Base-by-base conservation (phyloP, 1,284 basidiomycete genomes). In the Schizophyllum amplum region DNA sequence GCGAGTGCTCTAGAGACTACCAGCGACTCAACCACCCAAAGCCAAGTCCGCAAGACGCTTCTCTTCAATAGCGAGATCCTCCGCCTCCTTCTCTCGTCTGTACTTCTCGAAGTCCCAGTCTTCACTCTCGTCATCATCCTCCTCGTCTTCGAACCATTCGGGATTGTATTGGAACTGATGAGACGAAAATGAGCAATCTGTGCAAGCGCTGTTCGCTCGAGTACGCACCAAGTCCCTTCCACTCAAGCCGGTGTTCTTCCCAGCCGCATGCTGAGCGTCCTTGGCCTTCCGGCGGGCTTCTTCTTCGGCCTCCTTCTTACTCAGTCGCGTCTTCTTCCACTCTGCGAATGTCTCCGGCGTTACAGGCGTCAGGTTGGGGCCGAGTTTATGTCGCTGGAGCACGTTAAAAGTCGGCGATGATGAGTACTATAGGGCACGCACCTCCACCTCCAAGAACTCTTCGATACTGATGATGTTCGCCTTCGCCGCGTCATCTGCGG, bases 371-470 rank as follows among this genome's bases (percentile, higher is more conserved):
- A 98, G 76, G 67, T 95, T 94, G 15, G 85, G 59, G 50, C 94
- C 93, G 49, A 98, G 78, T 80, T 96, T 97, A 77, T 99, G 96
- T 56, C 96, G 87, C 90, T 97, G 62, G 47, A 25, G 26, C 51
- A 23, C 42, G 26, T 42, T 27, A 50, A 13, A 58, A 46, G n/a
- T 27, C 26, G 15, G 33, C n/a, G 25, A 20, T 11, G 24, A 47
- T 20, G 49, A 20, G 53, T 23, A 57, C 55, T 26, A 56, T 47
- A 46, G 11, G 21, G 21, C 51, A 66, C 79, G 61, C 66, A 94
- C 94, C 82, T 98, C 94, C 53, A 92, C 92, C 75, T 99, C 96
- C 59, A 99, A 72, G 77, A 99, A 99, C 64, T 99, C 97, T 70
- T 99, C 96, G 55, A 99, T 68, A 60, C 90, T 94, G 68, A 99